Base-by-base conservation (phyloP, 176 grass and related monocot species). In the Hyparrhenia diplandra region DNA sequence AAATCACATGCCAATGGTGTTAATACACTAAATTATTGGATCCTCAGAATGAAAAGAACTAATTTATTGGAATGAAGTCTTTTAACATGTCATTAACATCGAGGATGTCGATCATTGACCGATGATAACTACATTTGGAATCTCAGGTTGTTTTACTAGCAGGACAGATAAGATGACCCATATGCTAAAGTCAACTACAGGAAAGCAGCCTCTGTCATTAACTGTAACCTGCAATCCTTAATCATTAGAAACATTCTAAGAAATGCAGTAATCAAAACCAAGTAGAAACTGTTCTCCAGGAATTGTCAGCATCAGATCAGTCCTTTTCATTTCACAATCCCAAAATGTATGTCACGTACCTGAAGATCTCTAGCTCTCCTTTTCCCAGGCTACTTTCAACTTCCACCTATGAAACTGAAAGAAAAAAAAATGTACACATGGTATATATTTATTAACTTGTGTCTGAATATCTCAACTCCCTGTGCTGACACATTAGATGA, bases 311-410 rank as follows among this genome's bases (percentile, higher is more conserved):
- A 83, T 79, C 74, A 52, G 74, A 86, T 86, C 67, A 29, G 32
- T 86, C 75, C 0, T 54, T 83, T 28, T 86, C 79, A 83, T 82
- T 62, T 79, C 83, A 63, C 60, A 63, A 61, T 82, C 68, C 61
- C 73, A 31, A 83, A 73, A 86, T 68, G 74, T 64, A 90, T 83
- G 71, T 27, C 58, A 89, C 77, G 57, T 82, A 82, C 83, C 78
- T 68, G 60, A 39, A 73, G 76, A 42, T 80, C 73, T 82, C 59
- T 61, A 47, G 18, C 6, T 40, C 30, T 43, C 40, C 66, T 41
- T n/a, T 73, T 86, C 77, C 25, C 73, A 77, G 41, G 78, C 46
- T 78, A 49, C 67, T 41, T 73, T 61, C 58, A 71, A 72, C 63
- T 55, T 73, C 8, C 73, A 43, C 69, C n/a, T 13, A 41, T 68